Evolutionary conservation across 148 eudicot species (phyloP).

Genomic region (Chenopodium suecicum): DNA sequence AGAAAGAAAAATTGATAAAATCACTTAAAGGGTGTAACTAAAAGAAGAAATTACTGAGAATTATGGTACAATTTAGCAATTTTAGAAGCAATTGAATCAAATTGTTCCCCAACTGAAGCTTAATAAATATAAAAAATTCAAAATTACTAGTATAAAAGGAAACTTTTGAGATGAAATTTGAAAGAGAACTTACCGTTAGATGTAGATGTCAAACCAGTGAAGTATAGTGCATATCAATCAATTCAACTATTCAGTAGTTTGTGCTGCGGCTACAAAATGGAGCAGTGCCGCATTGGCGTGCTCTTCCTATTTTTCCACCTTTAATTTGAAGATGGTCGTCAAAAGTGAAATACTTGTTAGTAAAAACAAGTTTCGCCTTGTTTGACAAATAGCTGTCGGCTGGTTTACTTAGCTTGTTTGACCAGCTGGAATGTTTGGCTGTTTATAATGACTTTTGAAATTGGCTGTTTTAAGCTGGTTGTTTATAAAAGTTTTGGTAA

Average conservation of each 20-base stretch:
- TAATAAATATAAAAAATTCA: neutral
- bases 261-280: neutral
- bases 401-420: too few relatives aligned
- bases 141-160: neutral
- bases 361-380: too few relatives aligned
- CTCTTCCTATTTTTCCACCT: neutral
- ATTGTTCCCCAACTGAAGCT: neutral
- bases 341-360: too few relatives aligned
- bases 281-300: neutral
- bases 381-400: too few relatives aligned
- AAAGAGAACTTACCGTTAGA: neutral
- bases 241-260: neutral
- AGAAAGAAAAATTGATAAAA: neutral
- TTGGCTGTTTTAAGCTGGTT: too few relatives aligned
- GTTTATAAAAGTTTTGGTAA: too few relatives aligned
- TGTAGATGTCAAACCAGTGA: neutral
- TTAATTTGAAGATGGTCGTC: too few relatives aligned
- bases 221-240: neutral
- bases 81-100: neutral
- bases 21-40: neutral
- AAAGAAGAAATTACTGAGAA: neutral
- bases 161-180: neutral
- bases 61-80: neutral
- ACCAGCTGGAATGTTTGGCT: too few relatives aligned
- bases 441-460: too few relatives aligned